These are phyloP conservation scores for Globisporangium nunn DNA, from an alignment of 352 stramenopile genomes.

Conservation along the genomic window DNA sequence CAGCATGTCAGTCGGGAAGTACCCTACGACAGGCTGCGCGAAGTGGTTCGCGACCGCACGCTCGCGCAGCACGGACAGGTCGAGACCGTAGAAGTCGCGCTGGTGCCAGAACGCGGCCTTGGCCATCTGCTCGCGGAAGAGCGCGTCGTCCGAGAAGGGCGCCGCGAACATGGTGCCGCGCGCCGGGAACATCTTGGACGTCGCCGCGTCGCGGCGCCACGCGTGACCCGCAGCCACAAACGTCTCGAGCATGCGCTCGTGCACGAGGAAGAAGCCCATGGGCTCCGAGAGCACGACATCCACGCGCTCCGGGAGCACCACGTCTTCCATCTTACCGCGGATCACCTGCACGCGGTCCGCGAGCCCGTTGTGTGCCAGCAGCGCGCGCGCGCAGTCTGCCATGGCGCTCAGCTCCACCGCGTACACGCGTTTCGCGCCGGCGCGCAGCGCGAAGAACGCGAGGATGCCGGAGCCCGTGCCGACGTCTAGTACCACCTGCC, in stretches of 20 bases:
- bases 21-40: conserved; percentile 92
- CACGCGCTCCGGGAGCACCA: conserved; percentile 93
- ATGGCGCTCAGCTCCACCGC: conserved; percentile 97
- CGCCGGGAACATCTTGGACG: conserved; percentile 95
- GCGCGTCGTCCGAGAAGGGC: conserved; percentile 92
- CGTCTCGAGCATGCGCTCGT: conserved; percentile 99
- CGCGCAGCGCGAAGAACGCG: conserved; percentile 96
- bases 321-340: conserved; percentile 95
- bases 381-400: conserved; percentile 92
- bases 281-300: conserved; percentile 99
- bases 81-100: conserved; percentile 95
- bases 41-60: conserved; percentile 97
- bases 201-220: conserved; percentile 82
- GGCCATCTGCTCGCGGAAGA: conserved; percentile 90
- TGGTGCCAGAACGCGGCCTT: conserved; percentile 95
- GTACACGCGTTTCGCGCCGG: conserved; percentile 93
- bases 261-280: conserved; percentile 99
- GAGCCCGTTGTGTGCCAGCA: conserved; percentile 94
- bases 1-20: conserved; percentile 81
- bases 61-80: conserved; percentile 91
- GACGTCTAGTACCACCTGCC: conserved; percentile 95
- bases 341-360: conserved; percentile 96
- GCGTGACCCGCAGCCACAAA: conserved; percentile 93
- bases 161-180: conserved; percentile 96
- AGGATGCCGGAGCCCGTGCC: conserved; percentile 99